phyloP scores from a whole-genome alignment of 1,139 yeast genomes.

The Pneumocystis sp. region DNA sequence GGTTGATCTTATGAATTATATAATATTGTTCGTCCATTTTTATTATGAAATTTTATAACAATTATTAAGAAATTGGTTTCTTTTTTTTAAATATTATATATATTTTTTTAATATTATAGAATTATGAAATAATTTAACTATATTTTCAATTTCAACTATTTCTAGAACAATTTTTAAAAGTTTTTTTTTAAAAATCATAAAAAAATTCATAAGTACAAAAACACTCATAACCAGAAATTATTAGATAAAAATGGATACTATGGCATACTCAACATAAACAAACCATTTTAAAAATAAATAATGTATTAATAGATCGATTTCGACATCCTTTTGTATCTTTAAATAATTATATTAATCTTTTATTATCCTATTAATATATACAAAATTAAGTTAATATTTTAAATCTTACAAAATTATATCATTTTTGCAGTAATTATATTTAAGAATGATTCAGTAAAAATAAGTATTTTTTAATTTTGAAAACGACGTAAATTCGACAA shows the following conservation, averaged over 20 bases:
- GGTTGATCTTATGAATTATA: no score
- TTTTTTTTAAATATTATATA: neutral
- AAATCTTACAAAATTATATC: no score
- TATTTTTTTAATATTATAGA: neutral
- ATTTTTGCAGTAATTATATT: neutral
- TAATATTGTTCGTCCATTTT: neutral
- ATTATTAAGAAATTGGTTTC: neutral
- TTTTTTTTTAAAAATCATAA: no score
- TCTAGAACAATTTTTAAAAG: no score
- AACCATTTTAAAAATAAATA: no score
- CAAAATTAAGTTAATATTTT: neutral
- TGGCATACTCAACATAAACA: neutral
- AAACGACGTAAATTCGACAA: slow-evolving; percentile 11
- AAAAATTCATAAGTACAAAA: no score
- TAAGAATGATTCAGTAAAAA: neutral
- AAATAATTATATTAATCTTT: neutral
- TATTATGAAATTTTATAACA: neutral
- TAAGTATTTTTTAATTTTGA: neutral
- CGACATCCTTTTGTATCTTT: neutral
- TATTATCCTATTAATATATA: neutral
- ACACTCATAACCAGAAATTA: no score
- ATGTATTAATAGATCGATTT: neutral
- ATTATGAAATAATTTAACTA: no score
- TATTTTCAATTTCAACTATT: no score
- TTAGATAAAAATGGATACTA: no score